Evolutionary conservation across 2,329 filamentous ascomycete genomes (phyloP).

Genomic region (Hawksworthiomyces lignivorus): DNA sequence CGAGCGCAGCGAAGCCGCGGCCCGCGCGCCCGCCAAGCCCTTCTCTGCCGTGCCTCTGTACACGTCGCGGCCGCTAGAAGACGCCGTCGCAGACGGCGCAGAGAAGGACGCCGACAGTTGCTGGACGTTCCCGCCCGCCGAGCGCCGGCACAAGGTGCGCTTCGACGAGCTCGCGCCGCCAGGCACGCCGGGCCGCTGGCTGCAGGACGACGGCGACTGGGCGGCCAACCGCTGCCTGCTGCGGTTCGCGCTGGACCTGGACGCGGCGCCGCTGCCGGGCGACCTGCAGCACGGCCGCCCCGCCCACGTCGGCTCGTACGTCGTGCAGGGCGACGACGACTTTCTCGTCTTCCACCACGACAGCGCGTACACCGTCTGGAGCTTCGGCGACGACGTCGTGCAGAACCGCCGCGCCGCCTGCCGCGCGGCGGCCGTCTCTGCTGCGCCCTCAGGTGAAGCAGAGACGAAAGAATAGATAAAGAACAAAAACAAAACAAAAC

Average conservation of each 20-base stretch:
- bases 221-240: slow-evolving; percentile 6
- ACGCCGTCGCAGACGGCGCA: too few species aligned
- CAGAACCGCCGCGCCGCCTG: neutral
- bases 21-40: neutral
- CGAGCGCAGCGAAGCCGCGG: slow-evolving; percentile 4
- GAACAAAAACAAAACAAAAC: too few species aligned
- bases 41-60: slow-evolving; percentile 13
- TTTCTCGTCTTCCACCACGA: slow-evolving; percentile 12
- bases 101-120: too few species aligned
- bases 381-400: slow-evolving; percentile 7
- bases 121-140: too few species aligned
- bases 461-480: too few species aligned
- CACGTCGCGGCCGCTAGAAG: neutral
- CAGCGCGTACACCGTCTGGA: slow-evolving; percentile 13
- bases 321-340: slow-evolving; percentile 15
- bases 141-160: neutral
- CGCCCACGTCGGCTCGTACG: slow-evolving; percentile 8
- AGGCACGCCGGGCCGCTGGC: slow-evolving; percentile 6
- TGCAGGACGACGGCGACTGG: slow-evolving; percentile 13
- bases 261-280: neutral
- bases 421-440: neutral
- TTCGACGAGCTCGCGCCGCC: slow-evolving; percentile 8
- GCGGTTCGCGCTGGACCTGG: slow-evolving; percentile 16
- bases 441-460: too few species aligned
- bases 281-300: neutral